Evolutionary conservation across 768 basidiomycete genomes (phyloP), one percentile per base, ranked within the genome.

Genomic region (Ramaria sp.): DNA sequence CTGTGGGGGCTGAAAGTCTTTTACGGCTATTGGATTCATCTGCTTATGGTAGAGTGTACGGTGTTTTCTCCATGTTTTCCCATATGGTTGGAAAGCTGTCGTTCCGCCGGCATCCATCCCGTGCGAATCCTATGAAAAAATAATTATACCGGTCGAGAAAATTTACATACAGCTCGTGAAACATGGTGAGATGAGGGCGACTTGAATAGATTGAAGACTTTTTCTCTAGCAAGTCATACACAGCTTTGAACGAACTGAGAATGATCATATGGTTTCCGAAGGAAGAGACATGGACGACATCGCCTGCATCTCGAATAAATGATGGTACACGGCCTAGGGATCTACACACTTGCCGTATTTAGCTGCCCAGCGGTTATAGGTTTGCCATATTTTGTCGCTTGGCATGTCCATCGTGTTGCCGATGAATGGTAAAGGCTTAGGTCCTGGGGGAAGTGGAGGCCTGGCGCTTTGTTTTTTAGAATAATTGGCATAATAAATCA

Each of bases 261-360:
- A 69, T 51, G 13, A 69, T 54, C 41, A 64, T 16, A 18, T 74
- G 73, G 56, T 76, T 75, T 18, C 74, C 72, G 48, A 74, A 68
- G 25, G 73, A 60, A 38, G 64, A 62, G 34, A 77, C 62, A 57
- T 74, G 74, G 22, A 77, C 70, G 25, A 77, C 56, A 58, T 77
- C 75, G 1, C 62, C 62, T 25, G 59, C 61, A 25, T 8, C 36
- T 37, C 52, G 18, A 12, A 12, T 28, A 32, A 10, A 32, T 32
- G 5, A 32, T n/a, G n/a, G n/a, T n/a, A n/a, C n/a, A n/a, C n/a
- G n/a, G n/a, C n/a, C n/a, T n/a, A n/a, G n/a, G n/a, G n/a, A n/a
- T n/a, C n/a, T n/a, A n/a, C n/a, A n/a, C n/a, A n/a, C n/a, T n/a
- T n/a, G n/a, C n/a, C n/a, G n/a, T n/a, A n/a, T n/a, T n/a, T n/a